Percentiles rank a stretch among this genome's conserved stretches.
phyloP scores from a whole-genome alignment of 2,329 filamentous ascomycete genomes.

The Plenodomus lindquistii region DNA sequence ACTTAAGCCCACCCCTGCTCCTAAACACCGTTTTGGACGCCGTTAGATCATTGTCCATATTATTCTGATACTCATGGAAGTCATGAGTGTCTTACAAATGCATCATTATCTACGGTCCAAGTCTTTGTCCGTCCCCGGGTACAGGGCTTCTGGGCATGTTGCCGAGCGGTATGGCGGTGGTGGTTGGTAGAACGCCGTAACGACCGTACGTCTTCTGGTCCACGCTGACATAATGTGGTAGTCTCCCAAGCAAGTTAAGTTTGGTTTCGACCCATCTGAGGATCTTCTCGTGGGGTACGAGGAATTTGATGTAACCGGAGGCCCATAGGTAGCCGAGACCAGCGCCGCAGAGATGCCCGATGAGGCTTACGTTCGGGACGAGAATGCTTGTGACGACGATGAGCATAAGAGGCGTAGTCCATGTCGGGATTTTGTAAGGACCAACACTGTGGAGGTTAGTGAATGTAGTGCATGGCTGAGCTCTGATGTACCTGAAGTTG shows the following conservation, averaged over 20 bases:
- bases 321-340: slow-evolving; percentile 85
- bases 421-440: slow-evolving; percentile 80
- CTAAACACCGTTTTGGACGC: neutral
- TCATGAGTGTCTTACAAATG: neutral
- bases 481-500: slow-evolving; percentile 61
- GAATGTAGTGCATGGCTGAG: slow-evolving; percentile 7
- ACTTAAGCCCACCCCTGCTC: neutral
- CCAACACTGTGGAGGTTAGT: slow-evolving; percentile 49
- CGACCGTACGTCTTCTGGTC: slow-evolving; percentile 95
- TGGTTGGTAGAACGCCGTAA: slow-evolving; percentile 78
- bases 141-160: slow-evolving; percentile 35
- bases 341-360: slow-evolving; percentile 87
- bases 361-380: slow-evolving; percentile 77
- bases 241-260: slow-evolving; percentile 77
- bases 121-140: slow-evolving; percentile 23
- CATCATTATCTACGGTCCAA: slow-evolving; percentile 24
- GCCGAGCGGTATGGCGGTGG: slow-evolving; percentile 22
- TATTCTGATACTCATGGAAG: neutral
- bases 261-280: slow-evolving; percentile 88
- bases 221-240: slow-evolving; percentile 91
- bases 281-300: slow-evolving; percentile 86
- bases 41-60: neutral
- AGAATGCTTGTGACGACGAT: slow-evolving; percentile 75
- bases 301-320: slow-evolving; percentile 83
- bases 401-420: slow-evolving; percentile 82